Evolutionary conservation across 2,329 filamentous ascomycete genomes (phyloP).

Genomic region (Pseudogymnoascus sp.): DNA sequence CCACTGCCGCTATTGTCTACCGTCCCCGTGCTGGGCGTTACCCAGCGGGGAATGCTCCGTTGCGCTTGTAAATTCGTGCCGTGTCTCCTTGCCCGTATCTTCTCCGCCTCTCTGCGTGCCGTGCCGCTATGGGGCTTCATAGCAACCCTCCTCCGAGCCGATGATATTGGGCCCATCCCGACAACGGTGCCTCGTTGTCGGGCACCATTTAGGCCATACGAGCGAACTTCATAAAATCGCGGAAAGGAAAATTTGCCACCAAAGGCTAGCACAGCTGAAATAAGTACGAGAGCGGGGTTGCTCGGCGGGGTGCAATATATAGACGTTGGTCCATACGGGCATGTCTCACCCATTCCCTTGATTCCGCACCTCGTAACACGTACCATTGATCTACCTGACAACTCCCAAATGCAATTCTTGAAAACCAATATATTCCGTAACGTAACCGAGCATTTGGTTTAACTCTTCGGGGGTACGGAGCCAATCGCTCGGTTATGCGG

Average conservation of each 20-base stretch:
- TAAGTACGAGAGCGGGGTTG: neutral
- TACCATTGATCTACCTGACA: neutral
- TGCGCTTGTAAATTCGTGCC: neutral
- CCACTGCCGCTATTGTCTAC: neutral
- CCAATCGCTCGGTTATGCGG: neutral
- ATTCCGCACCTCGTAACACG: neutral
- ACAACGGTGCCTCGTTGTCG: neutral
- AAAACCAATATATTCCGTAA: no score
- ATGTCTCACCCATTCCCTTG: neutral
- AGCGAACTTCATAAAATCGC: neutral
- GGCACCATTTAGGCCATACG: neutral
- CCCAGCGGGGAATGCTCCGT: neutral
- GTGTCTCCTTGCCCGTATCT: neutral
- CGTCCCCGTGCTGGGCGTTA: neutral
- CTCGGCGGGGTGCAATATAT: neutral
- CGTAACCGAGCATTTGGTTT: no score
- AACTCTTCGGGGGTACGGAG: neutral
- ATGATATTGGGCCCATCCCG: neutral
- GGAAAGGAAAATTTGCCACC: neutral
- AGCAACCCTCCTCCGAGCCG: neutral
- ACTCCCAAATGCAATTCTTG: neutral
- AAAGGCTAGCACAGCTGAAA: neutral
- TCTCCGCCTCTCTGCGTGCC: neutral
- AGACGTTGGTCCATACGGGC: neutral
- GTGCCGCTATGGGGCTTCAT: neutral